phyloP scores from a whole-genome alignment of 1,284 basidiomycete species.

The Paramarasmius palmivorus region DNA sequence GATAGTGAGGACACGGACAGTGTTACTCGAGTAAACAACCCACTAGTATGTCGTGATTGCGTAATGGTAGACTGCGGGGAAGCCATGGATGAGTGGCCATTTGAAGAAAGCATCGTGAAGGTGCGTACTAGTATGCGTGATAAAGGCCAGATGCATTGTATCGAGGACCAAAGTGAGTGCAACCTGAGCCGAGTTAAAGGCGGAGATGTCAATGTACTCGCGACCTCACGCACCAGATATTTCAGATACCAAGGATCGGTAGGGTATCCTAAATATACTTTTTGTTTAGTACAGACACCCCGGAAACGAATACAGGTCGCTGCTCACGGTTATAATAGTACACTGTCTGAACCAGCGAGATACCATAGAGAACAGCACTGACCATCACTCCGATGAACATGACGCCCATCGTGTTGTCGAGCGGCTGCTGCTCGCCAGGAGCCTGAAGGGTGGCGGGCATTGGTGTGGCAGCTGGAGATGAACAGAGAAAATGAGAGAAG shows the following conservation, averaged over 20 bases:
- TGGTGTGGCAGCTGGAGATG: not conserved
- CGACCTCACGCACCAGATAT: conserved; percentile 25
- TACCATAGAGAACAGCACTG: conserved; percentile 25
- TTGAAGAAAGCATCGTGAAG: not conserved
- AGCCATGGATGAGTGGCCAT: not conserved
- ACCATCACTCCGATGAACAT: conserved; percentile 26
- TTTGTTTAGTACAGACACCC: too few relatives aligned
- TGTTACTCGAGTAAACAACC: conserved; percentile 15
- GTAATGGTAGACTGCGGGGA: conserved; percentile 40
- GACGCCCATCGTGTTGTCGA: conserved; percentile 23
- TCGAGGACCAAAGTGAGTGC: conserved; percentile 32
- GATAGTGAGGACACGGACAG: not conserved
- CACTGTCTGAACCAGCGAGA: conserved; percentile 26
- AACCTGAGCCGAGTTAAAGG: conserved; percentile 24
- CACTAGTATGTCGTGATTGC: conserved; percentile 37
- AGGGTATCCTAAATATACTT: conserved; percentile 29
- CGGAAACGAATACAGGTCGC: too few relatives aligned
- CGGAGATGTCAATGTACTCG: not conserved
- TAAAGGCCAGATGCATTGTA: conserved; percentile 35
- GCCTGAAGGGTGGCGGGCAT: not conserved
- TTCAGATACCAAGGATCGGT: conserved; percentile 37
- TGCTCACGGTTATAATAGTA: conserved; percentile 26
- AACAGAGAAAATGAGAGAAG: too few relatives aligned
- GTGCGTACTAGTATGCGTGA: conserved; percentile 33
- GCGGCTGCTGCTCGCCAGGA: conserved; percentile 16